phyloP scores from a whole-genome alignment of 2,329 filamentous ascomycete species.

The Chaetomium strumarium region DNA sequence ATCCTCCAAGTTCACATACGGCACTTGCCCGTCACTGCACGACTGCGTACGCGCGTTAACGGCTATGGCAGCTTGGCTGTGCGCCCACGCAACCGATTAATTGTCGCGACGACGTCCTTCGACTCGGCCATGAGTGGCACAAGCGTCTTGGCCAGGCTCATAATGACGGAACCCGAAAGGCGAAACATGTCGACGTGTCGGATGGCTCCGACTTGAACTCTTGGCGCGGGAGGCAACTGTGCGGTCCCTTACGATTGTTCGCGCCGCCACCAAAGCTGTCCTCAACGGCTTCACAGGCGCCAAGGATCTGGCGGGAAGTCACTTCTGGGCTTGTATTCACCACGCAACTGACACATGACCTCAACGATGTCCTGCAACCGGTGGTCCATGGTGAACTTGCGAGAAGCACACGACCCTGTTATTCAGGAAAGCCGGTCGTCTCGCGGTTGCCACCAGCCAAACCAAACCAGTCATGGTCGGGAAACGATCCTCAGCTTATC shows the following conservation, averaged over 20 bases:
- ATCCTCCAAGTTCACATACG: neutral
- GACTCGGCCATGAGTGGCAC: neutral
- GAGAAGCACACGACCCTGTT: neutral
- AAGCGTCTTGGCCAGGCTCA: conserved; percentile 3
- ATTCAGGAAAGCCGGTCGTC: neutral
- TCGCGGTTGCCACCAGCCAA: neutral
- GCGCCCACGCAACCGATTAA: conserved; percentile 1
- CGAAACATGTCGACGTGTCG: neutral
- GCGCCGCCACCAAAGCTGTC: neutral
- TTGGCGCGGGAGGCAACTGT: neutral
- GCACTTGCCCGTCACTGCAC: neutral
- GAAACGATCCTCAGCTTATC: no score
- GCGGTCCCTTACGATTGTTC: neutral
- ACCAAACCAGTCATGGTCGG: neutral
- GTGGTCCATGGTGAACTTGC: no score
- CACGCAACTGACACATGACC: no score
- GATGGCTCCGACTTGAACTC: neutral
- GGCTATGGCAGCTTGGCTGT: conserved; percentile 15
- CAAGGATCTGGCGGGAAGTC: neutral
- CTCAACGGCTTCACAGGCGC: neutral
- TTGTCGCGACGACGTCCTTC: neutral
- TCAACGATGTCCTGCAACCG: no score
- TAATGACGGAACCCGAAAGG: neutral
- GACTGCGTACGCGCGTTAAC: conserved; percentile 8
- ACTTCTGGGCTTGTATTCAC: no score